These are phyloP conservation scores for Coemansia asiatica DNA, from an alignment of 192 early-diverging fungal species.

Conservation along the genomic window DNA sequence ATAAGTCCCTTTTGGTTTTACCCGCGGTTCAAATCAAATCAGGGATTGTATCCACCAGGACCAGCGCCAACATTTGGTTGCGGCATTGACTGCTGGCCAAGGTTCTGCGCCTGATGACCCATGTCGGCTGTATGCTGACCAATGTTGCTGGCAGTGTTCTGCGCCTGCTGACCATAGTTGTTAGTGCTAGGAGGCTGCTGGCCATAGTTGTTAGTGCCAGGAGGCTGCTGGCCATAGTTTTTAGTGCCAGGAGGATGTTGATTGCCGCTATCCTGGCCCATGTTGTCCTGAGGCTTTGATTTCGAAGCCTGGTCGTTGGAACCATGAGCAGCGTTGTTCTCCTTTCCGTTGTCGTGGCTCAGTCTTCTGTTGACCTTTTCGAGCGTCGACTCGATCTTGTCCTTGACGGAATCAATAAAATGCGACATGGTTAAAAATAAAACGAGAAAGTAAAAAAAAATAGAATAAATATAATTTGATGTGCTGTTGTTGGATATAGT, in stretches of 20 bases:
- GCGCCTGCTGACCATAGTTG: slow-evolving; percentile 19
- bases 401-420: slow-evolving; percentile 41
- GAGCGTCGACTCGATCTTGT: slow-evolving; percentile 40
- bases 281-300: background rate
- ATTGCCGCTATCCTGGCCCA: slow-evolving; percentile 10
- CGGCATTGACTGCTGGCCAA: slow-evolving; percentile 11
- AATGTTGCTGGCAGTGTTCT: slow-evolving; percentile 14
- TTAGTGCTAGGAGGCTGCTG: slow-evolving; percentile 10
- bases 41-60: slow-evolving; percentile 1
- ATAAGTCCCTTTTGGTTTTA: too few species aligned
- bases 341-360: slow-evolving; percentile 32
- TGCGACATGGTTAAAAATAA: slow-evolving; percentile 7
- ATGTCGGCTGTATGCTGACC: slow-evolving; percentile 15
- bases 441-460: background rate
- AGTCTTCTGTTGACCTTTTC: slow-evolving; percentile 40
- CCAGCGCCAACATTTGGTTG: background rate
- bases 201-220: slow-evolving; percentile 10
- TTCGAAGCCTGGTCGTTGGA: background rate
- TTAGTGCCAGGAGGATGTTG: background rate
- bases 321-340: slow-evolving; percentile 7
- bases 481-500: too few species aligned
- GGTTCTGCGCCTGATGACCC: slow-evolving; percentile 13
- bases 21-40: too few species aligned
- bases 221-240: slow-evolving; percentile 18
- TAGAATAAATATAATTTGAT: background rate